Evolutionary conservation across 257 asterid genomes (phyloP).

Genomic region (Leonotis leonurus): DNA sequence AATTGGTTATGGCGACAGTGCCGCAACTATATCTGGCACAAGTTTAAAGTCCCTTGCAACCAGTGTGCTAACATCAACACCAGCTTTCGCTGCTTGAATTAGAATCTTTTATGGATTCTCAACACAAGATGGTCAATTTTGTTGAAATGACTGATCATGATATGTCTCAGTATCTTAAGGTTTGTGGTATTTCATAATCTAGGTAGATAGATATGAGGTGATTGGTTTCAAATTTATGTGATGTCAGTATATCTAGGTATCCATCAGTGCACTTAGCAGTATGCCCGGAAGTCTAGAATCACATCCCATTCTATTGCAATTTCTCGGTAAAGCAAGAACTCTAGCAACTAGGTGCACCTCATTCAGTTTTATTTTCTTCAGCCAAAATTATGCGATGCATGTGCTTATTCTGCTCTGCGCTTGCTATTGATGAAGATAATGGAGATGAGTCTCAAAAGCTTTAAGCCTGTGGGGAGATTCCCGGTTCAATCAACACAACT

Average conservation of each 20-base stretch:
- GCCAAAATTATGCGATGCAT: neutral
- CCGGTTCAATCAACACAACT: too few species aligned
- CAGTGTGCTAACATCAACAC: neutral
- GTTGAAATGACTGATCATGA: neutral
- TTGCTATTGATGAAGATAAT: neutral
- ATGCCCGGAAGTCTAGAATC: neutral
- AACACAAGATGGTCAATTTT: neutral
- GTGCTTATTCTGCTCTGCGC: neutral
- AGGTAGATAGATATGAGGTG: neutral
- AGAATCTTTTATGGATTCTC: neutral
- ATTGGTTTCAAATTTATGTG: neutral
- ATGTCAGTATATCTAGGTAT: neutral
- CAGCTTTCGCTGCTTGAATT: neutral
- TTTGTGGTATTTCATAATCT: neutral
- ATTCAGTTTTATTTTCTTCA: neutral
- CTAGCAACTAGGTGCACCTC: neutral
- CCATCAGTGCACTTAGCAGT: constrained; percentile 19
- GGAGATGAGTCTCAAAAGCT: neutral
- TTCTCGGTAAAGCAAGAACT: neutral
- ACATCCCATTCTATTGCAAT: neutral
- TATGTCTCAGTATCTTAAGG: neutral
- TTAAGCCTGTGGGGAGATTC: neutral
- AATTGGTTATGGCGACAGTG: neutral
- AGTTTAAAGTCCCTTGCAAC: constrained; percentile 12
- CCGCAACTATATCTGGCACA: constrained; percentile 10